Percentiles rank a stretch among this genome's conserved stretches.
phyloP scores from a whole-genome alignment of 352 stramenopile species.

The Globisporangium camurandrum region DNA sequence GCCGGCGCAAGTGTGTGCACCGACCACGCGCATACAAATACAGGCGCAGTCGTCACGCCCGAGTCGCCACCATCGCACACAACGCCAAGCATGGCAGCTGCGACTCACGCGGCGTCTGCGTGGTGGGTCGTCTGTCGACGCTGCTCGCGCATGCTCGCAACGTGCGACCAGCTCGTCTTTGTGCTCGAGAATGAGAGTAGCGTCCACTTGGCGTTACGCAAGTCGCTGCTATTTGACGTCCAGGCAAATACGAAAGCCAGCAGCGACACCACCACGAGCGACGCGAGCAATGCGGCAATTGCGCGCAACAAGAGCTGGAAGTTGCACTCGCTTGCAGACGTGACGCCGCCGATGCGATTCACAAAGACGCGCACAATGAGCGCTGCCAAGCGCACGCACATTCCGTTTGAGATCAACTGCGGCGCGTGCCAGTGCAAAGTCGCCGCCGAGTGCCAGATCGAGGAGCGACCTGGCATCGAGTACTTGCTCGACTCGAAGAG shows the following conservation, averaged over 20 bases:
- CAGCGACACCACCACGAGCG: too few relatives aligned
- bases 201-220: slow-evolving; percentile 11
- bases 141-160: slow-evolving; percentile 8
- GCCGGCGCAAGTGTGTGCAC: background rate
- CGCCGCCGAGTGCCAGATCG: slow-evolving; percentile 38
- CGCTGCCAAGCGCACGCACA: slow-evolving; percentile 20
- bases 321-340: slow-evolving; percentile 19
- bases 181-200: slow-evolving; percentile 13
- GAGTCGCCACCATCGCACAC: too few relatives aligned
- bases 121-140: slow-evolving; percentile 12
- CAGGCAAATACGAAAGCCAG: background rate
- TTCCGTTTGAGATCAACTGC: slow-evolving; percentile 54
- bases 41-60: background rate
- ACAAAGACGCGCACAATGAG: slow-evolving; percentile 39
- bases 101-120: too few relatives aligned
- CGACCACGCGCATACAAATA: too few relatives aligned
- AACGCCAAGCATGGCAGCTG: too few relatives aligned
- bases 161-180: slow-evolving; percentile 9
- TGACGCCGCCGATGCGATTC: slow-evolving; percentile 30
- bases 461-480: slow-evolving; percentile 28
- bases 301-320: slow-evolving; percentile 18
- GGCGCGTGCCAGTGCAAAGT: slow-evolving; percentile 37
- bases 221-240: slow-evolving; percentile 10
- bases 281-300: background rate
- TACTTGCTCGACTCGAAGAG: slow-evolving; percentile 46